Conservation (phyloP, 1,284 basidiomycete species). For the Mycosarcoma maydis region DNA sequence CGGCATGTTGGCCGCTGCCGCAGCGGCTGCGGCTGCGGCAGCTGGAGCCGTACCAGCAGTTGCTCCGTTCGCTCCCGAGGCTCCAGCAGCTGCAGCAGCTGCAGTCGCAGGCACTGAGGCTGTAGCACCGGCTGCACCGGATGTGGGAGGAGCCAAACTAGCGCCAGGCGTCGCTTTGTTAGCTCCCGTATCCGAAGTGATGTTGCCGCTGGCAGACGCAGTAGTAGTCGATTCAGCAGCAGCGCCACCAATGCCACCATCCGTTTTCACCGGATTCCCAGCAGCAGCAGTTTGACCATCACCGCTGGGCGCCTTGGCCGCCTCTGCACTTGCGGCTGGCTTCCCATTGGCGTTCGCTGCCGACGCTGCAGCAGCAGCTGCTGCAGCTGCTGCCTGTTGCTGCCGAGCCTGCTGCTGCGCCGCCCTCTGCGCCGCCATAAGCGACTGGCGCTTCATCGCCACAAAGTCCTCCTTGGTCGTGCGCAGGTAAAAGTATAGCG, state of each 20-base stretch:
- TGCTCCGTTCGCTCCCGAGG: no score
- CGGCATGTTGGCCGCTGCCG: conserved; percentile 45
- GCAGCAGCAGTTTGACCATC: conserved; percentile 17
- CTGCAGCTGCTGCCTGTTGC: conserved; percentile 55
- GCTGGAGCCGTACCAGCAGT: no score
- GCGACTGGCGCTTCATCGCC: conserved; percentile 68
- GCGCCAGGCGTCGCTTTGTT: conserved; percentile 9
- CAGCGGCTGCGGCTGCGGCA: conserved; percentile 36
- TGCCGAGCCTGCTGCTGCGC: conserved; percentile 68
- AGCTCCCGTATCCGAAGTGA: conserved; percentile 3
- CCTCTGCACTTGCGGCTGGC: conserved; percentile 7
- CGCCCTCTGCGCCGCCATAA: conserved; percentile 57
- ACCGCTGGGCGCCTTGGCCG: conserved; percentile 14
- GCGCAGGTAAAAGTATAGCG: conserved; percentile 92
- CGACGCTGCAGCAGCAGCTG: conserved; percentile 13
- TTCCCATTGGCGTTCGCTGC: conserved; percentile 20
- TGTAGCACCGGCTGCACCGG: conserved; percentile 4
- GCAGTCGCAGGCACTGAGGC: conserved; percentile 1
- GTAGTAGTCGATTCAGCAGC: not conserved
- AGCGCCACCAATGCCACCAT: conserved; percentile 10
- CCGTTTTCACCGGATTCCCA: conserved; percentile 26
- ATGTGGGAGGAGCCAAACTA: conserved; percentile 2
- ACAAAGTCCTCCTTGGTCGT: conserved; percentile 85
- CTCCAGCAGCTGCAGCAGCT: conserved; percentile 5
- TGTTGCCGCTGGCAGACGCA: conserved; percentile 12